Evolutionary conservation across 192 early-diverging fungal species (phyloP), one percentile per base, ranked within the genome.

Genomic region (Coemansia sp.): DNA sequence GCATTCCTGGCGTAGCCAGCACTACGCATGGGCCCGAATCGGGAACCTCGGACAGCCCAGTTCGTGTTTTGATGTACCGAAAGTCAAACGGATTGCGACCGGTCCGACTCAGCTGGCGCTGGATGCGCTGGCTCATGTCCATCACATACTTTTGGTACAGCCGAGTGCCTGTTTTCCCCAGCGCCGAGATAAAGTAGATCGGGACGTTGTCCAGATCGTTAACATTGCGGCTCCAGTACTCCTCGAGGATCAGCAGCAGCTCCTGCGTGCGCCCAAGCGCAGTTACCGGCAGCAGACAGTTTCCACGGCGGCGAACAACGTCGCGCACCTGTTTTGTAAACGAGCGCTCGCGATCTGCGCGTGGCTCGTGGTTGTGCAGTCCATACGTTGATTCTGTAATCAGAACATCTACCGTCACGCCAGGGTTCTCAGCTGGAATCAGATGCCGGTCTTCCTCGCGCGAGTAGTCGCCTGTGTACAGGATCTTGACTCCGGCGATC

Each of bases 391-490:
- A 90, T 68, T 99, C 97, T 53, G 90, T 93, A 50, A 99, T 96
- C 59, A 99, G 80, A 10, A 99, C 94, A 61, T 97, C 94, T 9
- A 93, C 87, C 21, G 86, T 69, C 0, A 91, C 88, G 40, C 83
- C 86, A 0, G 97, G 97, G 22, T 88, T 85, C 66, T 99, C 97
- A 4, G 96, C 97, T 2, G 95, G 91, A 86, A 96, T 93, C 58
- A 99, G 86, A 74, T 99, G 97, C 8, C 97, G 87, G 82, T 99
- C 97, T 75, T 99, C 97, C 79, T 99, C 97, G 42, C 96, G 90
- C 23, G 95, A 97, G 68, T 99, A 99, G 73, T 99, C 97, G 49
- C 97, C 97, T 2, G 97, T 99, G 75, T 99, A 99, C 10, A 99
- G 83, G 20, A 93, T 86, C 67, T 90, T 87, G 23, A 97, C 88